Evolutionary conservation across 73 alveolate genomes (phyloP).

Genomic region (Paramecium primaurelia): DNA sequence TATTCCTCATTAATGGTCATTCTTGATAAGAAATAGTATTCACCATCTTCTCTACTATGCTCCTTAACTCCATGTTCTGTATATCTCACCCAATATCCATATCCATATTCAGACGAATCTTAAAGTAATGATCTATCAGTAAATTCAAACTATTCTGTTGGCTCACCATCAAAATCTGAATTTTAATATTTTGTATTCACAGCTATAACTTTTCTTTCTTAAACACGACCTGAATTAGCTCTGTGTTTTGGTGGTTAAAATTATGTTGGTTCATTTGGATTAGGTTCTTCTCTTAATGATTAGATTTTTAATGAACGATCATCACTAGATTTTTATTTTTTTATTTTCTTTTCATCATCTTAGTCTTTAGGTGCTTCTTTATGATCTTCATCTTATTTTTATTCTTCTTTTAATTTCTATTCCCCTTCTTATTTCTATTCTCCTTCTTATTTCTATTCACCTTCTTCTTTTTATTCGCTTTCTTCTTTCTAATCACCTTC

Average conservation of each 20-base stretch:
- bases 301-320: not conserved
- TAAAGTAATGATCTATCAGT: not conserved
- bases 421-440: not conserved
- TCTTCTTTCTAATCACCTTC: not conserved
- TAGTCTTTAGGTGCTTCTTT: not conserved
- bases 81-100: constrained; percentile 41
- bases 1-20: not conserved
- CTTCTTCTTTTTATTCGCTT: not conserved
- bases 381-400: not conserved
- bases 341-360: not conserved
- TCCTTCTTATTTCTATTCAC: not conserved
- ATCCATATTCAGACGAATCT: constrained; percentile 26
- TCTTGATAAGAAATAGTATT: constrained; percentile 38
- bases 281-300: not conserved
- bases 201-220: not conserved
- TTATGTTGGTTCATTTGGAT: constrained; percentile 28
- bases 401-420: not conserved
- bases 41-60: not conserved
- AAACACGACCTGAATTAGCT: not conserved
- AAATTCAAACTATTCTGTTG: constrained; percentile 17
- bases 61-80: not conserved
- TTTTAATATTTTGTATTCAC: constrained; percentile 2
- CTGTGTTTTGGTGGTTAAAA: constrained; percentile 39
- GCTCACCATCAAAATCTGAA: constrained; percentile 30
- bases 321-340: not conserved